Evolutionary conservation across 2,329 filamentous ascomycete genomes (phyloP), one percentile per base, ranked within the genome.

Genomic region (Proliferodiscus dingleyae): DNA sequence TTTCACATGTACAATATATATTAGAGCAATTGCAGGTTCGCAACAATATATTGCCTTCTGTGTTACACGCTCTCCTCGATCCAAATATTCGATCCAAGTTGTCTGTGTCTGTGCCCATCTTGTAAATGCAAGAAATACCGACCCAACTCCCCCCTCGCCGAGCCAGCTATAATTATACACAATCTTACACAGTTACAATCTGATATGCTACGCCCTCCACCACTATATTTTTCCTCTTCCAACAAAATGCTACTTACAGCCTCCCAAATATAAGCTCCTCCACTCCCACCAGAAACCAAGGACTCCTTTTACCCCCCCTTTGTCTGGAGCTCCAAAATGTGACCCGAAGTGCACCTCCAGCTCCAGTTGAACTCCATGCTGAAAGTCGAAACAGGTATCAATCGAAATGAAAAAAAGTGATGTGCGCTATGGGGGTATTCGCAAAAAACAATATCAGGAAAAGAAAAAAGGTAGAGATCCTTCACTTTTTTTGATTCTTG

Each of bases 281-380:
- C 56, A 45, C 52, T 53, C 56, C 52, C 52, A 51, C 54, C 51
- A 50, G 38, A 43, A 56, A 55, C 52, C 26, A 30, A 45, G 30
- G 38, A 40, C 34, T n/a, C n/a, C 45, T 9, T 10, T 49, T 24
- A 34, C 23, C 29, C 24, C 21, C n/a, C 15, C 34, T 19, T 24
- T 22, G 23, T 23, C 28, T 16, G 37, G 38, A 39, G 32, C 43
- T 44, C 40, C 30, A 11, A 36, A 28, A 41, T 23, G 19, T 22
- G n/a, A 23, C 15, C 26, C 38, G 23, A 15, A 32, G 29, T 22
- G 18, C 16, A 37, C 11, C 24, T 16, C 38, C 23, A 40, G 38
- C 15, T 15, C 19, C 24, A 41, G 24, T 16, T 19, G 15, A 47
- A 43, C 45, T 47, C 41, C 45, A 22, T 36, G 45, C 45, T 44